Conservation (phyloP, 257 asterid species). For the Capsicum baccatum region DNA sequence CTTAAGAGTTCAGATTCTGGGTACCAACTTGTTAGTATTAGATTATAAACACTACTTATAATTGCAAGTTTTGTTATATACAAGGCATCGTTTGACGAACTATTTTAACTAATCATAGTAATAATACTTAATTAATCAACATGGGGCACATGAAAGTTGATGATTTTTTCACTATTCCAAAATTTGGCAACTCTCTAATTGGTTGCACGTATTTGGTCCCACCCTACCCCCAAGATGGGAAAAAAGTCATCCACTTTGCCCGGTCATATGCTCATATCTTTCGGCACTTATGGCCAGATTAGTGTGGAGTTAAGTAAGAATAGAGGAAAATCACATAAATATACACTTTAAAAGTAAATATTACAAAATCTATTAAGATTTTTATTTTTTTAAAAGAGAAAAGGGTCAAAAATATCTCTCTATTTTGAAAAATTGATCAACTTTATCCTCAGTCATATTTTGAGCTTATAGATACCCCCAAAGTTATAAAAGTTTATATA, state of each 20-base stretch:
- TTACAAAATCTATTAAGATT: no score
- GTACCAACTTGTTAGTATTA: conserved; percentile 33
- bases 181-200: not conserved
- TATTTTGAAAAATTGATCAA: no score
- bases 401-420: no score
- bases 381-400: no score
- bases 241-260: not conserved
- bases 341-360: no score
- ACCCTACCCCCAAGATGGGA: not conserved
- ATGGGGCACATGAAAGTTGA: conserved; percentile 23
- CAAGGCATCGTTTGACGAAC: conserved; percentile 11
- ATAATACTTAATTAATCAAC: not conserved
- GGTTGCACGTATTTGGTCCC: not conserved
- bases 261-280: not conserved
- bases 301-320: no score
- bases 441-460: no score
- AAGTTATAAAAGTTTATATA: no score
- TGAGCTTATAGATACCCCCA: no score
- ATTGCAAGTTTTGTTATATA: not conserved
- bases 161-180: not conserved
- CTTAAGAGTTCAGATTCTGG: conserved; percentile 31
- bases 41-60: conserved; percentile 7
- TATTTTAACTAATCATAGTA: conserved; percentile 19
- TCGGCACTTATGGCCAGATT: no score
- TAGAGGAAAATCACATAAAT: no score